Percentiles rank a stretch among this genome's conserved stretches.
These are phyloP conservation scores for Arthromyces matolae DNA, from an alignment of 768 basidiomycete genomes.

Conservation along the genomic window DNA sequence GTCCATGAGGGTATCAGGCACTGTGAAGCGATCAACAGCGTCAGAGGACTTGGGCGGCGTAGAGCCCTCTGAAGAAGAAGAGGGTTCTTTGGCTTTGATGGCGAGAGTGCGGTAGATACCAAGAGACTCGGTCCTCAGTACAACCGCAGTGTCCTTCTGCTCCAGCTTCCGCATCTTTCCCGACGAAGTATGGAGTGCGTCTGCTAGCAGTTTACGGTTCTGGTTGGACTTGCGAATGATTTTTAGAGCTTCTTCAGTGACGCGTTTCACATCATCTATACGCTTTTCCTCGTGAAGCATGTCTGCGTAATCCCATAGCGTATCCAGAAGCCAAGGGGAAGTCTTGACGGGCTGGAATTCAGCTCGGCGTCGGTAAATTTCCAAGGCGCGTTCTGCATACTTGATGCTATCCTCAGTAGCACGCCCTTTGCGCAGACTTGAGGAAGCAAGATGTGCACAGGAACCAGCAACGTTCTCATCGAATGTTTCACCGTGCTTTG, in stretches of 20 bases:
- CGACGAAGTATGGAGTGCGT: constrained; percentile 7
- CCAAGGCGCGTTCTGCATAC: constrained; percentile 5
- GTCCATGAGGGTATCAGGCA: constrained; percentile 8
- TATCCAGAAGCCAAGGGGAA: constrained; percentile 2
- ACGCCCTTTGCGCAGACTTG: constrained; percentile 1
- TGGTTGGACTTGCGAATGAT: constrained; percentile 6
- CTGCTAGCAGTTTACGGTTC: constrained; percentile 9
- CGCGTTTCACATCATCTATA: constrained; percentile 2
- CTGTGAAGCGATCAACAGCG: neutral
- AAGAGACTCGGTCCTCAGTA: constrained; percentile 10
- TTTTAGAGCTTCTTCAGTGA: constrained; percentile 8
- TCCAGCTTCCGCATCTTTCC: constrained; percentile 1
- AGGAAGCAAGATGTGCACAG: constrained; percentile 7
- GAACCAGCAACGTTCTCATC: constrained; percentile 7
- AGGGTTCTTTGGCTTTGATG: neutral
- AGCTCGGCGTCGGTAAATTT: constrained; percentile 6
- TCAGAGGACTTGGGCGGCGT: neutral
- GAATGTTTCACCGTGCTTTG: neutral
- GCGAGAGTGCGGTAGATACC: constrained; percentile 8
- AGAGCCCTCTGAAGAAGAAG: neutral
- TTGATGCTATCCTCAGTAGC: neutral
- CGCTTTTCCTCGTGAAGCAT: constrained; percentile 3
- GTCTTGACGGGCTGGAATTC: constrained; percentile 5
- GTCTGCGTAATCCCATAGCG: constrained; percentile 10
- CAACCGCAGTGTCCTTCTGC: constrained; percentile 8